A percentile compares a stretch with the other conserved stretches of the same genome.
Conservation (phyloP, 176 grass and related monocot species). For the Phyllostachys edulis region DNA sequence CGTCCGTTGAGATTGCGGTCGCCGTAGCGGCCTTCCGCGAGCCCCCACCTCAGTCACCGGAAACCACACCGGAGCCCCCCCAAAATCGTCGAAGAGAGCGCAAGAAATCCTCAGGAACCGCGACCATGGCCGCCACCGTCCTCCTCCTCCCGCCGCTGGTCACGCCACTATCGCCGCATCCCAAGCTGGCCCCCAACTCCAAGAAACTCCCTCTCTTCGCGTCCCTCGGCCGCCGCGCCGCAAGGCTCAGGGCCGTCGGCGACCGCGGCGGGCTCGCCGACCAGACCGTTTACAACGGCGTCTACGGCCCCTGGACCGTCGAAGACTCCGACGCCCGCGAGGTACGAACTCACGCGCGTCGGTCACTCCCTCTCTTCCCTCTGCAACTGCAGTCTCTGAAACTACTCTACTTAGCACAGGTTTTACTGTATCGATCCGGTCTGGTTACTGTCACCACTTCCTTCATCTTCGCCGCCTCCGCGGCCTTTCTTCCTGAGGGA, state of each 20-base stretch:
- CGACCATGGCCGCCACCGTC: constrained; percentile 12
- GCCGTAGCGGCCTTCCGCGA: too few species aligned
- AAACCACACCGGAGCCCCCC: background rate
- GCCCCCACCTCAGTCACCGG: too few species aligned
- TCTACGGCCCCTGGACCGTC: constrained; percentile 82
- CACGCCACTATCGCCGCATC: background rate
- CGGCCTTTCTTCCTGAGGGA: constrained; percentile 61
- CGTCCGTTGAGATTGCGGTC: too few species aligned
- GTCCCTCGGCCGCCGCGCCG: background rate
- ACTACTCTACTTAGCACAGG: constrained; percentile 36
- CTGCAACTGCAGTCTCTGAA: background rate
- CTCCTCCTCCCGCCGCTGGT: constrained; percentile 10
- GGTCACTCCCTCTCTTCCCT: too few species aligned
- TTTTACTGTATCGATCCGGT: constrained; percentile 75
- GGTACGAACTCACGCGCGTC: constrained; percentile 8
- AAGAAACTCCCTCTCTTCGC: background rate
- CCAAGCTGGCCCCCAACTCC: background rate
- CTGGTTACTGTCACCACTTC: constrained; percentile 58
- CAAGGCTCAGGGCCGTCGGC: constrained; percentile 36
- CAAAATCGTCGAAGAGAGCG: background rate
- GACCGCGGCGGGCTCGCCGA: constrained; percentile 41
- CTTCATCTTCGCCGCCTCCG: constrained; percentile 55
- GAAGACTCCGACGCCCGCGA: constrained; percentile 67
- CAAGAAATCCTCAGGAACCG: background rate
- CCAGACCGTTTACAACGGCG: constrained; percentile 58